A percentile compares a stretch with the other conserved stretches of the same genome.
These are phyloP conservation scores for Gautieria morchelliformis DNA, from an alignment of 768 basidiomycete species.

Conservation along the genomic window DNA sequence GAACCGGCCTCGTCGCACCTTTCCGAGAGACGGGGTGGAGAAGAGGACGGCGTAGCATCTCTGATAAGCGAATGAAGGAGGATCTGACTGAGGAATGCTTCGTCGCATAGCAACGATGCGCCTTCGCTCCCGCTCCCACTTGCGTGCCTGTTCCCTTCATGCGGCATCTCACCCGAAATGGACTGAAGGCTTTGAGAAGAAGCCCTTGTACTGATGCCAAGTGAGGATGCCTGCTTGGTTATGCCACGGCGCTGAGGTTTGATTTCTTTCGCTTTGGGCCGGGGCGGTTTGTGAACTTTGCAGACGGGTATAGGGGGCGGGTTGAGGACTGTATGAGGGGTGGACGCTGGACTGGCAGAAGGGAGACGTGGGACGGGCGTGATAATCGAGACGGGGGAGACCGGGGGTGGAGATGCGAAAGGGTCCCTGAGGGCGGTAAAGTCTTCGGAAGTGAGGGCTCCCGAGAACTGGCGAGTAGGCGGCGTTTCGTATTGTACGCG, in stretches of 20 bases:
- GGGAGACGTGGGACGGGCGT: not conserved
- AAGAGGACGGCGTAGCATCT: not conserved
- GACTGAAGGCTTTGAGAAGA: not conserved
- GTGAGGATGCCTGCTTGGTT: not conserved
- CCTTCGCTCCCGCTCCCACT: not conserved
- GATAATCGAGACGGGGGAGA: not conserved
- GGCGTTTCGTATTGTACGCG: conserved; percentile 1
- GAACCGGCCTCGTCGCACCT: not conserved
- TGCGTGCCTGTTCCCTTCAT: not conserved
- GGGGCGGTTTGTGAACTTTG: not conserved
- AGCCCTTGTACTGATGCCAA: not conserved
- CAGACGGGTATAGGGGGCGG: not conserved
- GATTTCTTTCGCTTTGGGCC: not conserved
- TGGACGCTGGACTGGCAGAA: not conserved
- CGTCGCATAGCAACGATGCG: conserved; percentile 1
- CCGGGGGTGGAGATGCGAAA: conserved; percentile 5
- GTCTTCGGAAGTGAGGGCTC: conserved; percentile 7
- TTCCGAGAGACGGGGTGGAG: not conserved
- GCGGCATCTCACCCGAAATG: not conserved
- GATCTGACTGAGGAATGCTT: conserved; percentile 7
- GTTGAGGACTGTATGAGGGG: not conserved
- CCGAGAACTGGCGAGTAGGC: not conserved
- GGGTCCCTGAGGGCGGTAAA: conserved; percentile 8
- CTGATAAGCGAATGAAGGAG: not conserved
- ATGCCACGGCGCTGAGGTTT: not conserved